phyloP scores from a whole-genome alignment of 2,329 filamentous ascomycete species.

The Alternaria novae-zelandiae region DNA sequence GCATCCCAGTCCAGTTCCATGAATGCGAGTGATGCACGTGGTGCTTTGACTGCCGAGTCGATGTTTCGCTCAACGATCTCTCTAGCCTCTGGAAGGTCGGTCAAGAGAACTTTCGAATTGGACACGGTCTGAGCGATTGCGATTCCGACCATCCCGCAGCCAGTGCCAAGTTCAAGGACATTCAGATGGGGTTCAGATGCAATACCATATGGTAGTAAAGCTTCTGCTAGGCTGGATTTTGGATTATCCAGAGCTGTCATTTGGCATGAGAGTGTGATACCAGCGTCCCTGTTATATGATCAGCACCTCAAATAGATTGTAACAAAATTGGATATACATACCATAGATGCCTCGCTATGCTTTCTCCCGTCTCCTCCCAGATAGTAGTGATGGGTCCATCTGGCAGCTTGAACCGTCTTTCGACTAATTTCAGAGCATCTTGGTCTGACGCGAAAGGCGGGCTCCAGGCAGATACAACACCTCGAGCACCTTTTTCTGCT shows the following conservation, averaged over 20 bases:
- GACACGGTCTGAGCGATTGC: constrained; percentile 63
- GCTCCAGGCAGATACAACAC: constrained; percentile 66
- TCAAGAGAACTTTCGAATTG: constrained; percentile 63
- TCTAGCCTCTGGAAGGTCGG: constrained; percentile 69
- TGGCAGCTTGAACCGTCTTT: constrained; percentile 59
- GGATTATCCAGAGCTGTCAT: constrained; percentile 53
- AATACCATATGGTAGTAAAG: constrained; percentile 2
- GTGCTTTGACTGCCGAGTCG: constrained; percentile 49
- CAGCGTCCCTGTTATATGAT: constrained; percentile 58
- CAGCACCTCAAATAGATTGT: background rate
- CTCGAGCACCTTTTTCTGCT: constrained; percentile 42
- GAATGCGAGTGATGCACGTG: constrained; percentile 55
- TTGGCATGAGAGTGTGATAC: constrained; percentile 62
- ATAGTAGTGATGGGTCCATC: constrained; percentile 55
- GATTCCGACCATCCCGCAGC: constrained; percentile 71
- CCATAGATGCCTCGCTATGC: constrained; percentile 76
- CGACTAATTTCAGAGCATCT: constrained; percentile 60
- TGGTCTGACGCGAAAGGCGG: constrained; percentile 49
- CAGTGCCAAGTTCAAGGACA: constrained; percentile 70
- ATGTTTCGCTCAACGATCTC: constrained; percentile 67
- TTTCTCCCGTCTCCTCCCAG: constrained; percentile 75
- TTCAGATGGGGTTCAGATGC: constrained; percentile 26
- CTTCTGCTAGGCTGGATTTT: constrained; percentile 1
- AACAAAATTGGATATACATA: constrained; percentile 35
- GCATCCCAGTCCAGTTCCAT: constrained; percentile 69